phyloP scores from a whole-genome alignment of 2,329 filamentous ascomycete species.

The Sphaerostilbella broomeana region DNA sequence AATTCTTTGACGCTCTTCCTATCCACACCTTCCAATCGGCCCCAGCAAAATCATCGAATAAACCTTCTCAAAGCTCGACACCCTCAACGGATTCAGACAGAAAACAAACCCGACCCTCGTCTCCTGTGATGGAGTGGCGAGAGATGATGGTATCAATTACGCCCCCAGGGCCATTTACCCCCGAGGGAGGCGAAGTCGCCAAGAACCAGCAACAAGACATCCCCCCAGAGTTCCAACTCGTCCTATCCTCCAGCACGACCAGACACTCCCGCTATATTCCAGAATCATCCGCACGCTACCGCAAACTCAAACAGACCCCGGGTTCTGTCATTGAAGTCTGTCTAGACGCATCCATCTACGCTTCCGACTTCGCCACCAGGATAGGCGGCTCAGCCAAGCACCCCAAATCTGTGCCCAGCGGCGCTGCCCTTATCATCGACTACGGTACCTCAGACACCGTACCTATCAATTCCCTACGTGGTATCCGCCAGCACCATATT shows the following conservation, averaged over 20 bases:
- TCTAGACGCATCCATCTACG: slow-evolving; percentile 76
- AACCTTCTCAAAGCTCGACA: not conserved
- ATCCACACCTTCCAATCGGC: slow-evolving; percentile 91
- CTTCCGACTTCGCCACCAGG: slow-evolving; percentile 71
- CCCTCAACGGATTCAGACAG: not conserved
- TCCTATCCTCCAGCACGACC: slow-evolving; percentile 66
- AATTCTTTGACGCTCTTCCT: slow-evolving; percentile 96
- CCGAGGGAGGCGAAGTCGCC: slow-evolving; percentile 48
- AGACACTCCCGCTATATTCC: slow-evolving; percentile 82
- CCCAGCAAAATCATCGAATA: slow-evolving; percentile 25
- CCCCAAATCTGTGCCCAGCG: slow-evolving; percentile 58
- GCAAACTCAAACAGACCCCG: slow-evolving; percentile 58
- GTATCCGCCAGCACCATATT: slow-evolving; percentile 69
- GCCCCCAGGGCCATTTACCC: slow-evolving; percentile 47
- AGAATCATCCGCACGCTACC: slow-evolving; percentile 72
- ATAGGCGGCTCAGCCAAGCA: slow-evolving; percentile 63
- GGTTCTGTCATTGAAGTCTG: slow-evolving; percentile 81
- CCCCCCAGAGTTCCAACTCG: slow-evolving; percentile 80
- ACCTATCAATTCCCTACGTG: slow-evolving; percentile 82
- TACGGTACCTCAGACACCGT: slow-evolving; percentile 77
- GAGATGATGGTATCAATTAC: slow-evolving; percentile 72
- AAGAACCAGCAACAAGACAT: slow-evolving; percentile 43
- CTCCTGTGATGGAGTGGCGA: slow-evolving; percentile 57
- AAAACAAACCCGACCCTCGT: slow-evolving; percentile 17
- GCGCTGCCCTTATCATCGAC: slow-evolving; percentile 91